Conservation (phyloP, 2,329 filamentous ascomycete genomes). For the Amphichorda felina region DNA sequence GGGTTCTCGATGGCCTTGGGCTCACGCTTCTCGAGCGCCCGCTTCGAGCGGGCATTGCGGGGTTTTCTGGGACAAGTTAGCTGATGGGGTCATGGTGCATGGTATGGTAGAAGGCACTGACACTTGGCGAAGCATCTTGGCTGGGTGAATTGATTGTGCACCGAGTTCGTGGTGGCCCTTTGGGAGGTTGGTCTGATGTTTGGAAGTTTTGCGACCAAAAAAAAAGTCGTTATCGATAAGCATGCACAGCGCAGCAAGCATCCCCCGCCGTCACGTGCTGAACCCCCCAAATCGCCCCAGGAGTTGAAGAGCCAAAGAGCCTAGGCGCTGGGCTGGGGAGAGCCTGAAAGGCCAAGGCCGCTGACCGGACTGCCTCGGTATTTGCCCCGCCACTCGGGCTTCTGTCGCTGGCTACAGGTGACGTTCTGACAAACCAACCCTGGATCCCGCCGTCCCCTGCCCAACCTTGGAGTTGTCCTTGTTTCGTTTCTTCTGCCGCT, state of each 20-base stretch:
- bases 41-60: slow-evolving; percentile 76
- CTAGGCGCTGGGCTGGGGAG: too few relatives aligned
- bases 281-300: too few relatives aligned
- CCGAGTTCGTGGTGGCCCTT: background rate
- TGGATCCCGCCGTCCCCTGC: background rate
- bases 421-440: background rate
- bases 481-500: too few relatives aligned
- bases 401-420: background rate
- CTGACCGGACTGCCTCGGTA: slow-evolving; percentile 1
- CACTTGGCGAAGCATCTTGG: slow-evolving; percentile 37
- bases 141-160: slow-evolving; percentile 3
- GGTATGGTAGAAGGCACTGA: slow-evolving; percentile 13
- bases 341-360: too few relatives aligned
- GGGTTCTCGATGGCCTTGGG: slow-evolving; percentile 83
- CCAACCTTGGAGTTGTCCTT: too few relatives aligned
- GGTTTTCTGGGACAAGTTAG: slow-evolving; percentile 33
- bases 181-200: background rate
- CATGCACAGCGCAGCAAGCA: background rate
- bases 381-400: slow-evolving; percentile 1
- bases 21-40: slow-evolving; percentile 84
- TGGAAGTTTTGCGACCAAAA: slow-evolving; percentile 1
- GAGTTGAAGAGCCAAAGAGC: too few relatives aligned
- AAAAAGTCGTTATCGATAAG: slow-evolving; percentile 6
- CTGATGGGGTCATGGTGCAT: background rate
- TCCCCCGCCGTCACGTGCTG: slow-evolving; percentile 3